Conservation (phyloP, 345 rosid species). For the Gossypium mustelinum region DNA sequence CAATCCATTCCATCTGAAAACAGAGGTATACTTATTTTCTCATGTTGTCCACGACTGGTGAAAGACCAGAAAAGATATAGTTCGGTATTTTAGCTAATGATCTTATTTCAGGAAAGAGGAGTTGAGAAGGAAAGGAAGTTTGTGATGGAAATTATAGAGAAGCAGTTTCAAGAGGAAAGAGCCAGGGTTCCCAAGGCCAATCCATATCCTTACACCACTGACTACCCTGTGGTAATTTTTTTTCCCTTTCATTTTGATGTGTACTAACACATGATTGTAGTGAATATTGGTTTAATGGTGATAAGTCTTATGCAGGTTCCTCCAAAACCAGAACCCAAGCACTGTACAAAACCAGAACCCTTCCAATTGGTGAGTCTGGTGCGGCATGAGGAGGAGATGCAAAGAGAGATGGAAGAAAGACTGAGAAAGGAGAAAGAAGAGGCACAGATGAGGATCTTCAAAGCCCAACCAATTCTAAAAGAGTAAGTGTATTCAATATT, state of each 20-base stretch:
- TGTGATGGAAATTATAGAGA: constrained; percentile 46
- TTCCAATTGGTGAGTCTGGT: constrained; percentile 83
- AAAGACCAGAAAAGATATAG: not conserved
- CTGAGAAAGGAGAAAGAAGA: constrained; percentile 64
- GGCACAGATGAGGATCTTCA: constrained; percentile 65
- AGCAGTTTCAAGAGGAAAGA: constrained; percentile 68
- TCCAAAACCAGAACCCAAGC: constrained; percentile 81
- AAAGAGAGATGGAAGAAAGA: constrained; percentile 80
- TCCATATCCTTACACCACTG: constrained; percentile 96
- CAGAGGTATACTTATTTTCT: constrained; percentile 53
- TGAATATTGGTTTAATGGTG: not conserved
- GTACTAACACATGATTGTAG: no score
- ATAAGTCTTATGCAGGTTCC: constrained; percentile 54
- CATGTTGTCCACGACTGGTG: not conserved
- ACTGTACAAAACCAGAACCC: constrained; percentile 75
- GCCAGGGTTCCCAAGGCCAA: constrained; percentile 72
- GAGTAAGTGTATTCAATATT: constrained; percentile 45
- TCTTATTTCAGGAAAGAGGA: constrained; percentile 73
- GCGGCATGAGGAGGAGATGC: constrained; percentile 86
- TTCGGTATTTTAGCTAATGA: not conserved
- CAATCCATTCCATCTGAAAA: constrained; percentile 82
- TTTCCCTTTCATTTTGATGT: not conserved
- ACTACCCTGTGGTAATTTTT: constrained; percentile 73
- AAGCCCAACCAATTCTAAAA: constrained; percentile 69
- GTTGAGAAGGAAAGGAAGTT: constrained; percentile 78